These are phyloP conservation scores for Beauveria pseudobassiana DNA, from an alignment of 2,329 filamentous ascomycete genomes.

Conservation along the genomic window DNA sequence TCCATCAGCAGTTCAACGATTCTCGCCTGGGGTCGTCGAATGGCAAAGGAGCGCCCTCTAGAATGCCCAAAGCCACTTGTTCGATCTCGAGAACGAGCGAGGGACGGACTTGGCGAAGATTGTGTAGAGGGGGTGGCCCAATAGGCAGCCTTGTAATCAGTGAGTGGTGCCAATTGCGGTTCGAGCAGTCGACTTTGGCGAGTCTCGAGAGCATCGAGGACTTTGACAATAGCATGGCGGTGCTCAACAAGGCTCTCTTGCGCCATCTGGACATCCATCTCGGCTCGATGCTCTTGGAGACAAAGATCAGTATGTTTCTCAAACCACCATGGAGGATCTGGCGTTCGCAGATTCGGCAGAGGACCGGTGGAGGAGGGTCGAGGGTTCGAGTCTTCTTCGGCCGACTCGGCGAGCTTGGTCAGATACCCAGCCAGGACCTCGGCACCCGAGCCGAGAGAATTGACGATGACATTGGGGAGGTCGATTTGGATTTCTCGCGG, in stretches of 20 bases:
- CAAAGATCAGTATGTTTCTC: conserved; percentile 98
- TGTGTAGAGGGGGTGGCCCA: conserved; percentile 64
- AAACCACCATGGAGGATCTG: conserved; percentile 99
- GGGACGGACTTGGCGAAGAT: conserved; percentile 64
- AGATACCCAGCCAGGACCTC: conserved; percentile 93
- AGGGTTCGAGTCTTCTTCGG: conserved; percentile 68
- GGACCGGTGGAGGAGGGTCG: conserved; percentile 76
- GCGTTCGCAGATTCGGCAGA: conserved; percentile 95
- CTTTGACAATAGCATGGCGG: conserved; percentile 87
- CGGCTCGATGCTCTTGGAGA: conserved; percentile 88
- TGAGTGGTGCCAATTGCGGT: conserved; percentile 43
- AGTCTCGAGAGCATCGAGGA: conserved; percentile 84
- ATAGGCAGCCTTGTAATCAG: conserved; percentile 85
- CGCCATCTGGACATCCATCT: conserved; percentile 95
- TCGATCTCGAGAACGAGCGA: conserved; percentile 63
- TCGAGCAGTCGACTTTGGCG: conserved; percentile 57
- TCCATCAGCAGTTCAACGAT: conserved; percentile 94
- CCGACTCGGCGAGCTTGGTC: conserved; percentile 78
- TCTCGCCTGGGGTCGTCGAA: conserved; percentile 79
- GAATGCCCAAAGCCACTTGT: conserved; percentile 73
- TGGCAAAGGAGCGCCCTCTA: conserved; percentile 80
- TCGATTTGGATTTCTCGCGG: conserved; percentile 95
- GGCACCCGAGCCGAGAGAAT: conserved; percentile 87
- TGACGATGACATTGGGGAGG: conserved; percentile 78
- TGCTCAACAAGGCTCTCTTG: conserved; percentile 91